Evolutionary conservation across 371 early-diverging fungal genomes (phyloP).

Genomic region (Funneliformis caledonium): DNA sequence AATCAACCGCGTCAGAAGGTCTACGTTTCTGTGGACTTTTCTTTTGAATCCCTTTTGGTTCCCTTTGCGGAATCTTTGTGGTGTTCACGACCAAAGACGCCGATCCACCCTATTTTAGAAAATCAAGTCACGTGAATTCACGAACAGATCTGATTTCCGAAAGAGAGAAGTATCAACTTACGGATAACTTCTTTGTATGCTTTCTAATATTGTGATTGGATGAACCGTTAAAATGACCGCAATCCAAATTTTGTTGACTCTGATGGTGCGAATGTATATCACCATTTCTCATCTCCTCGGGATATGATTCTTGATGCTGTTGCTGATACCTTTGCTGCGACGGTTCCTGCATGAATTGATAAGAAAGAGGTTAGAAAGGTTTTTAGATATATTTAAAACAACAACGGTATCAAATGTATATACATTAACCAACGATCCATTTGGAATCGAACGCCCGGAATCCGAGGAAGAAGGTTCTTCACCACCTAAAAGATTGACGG

Average conservation of each 20-base stretch:
- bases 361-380: too few species aligned
- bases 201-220: not conserved
- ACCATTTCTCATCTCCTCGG: slow-evolving; percentile 22
- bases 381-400: too few species aligned
- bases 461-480: slow-evolving; percentile 16
- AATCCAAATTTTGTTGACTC: not conserved
- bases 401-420: not conserved
- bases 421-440: not conserved
- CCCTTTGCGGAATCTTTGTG: not conserved
- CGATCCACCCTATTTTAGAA: not conserved
- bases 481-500: not conserved
- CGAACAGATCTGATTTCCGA: too few species aligned
- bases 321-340: not conserved
- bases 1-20: slow-evolving; percentile 25
- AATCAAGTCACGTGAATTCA: not conserved
- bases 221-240: not conserved
- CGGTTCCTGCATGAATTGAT: too few species aligned
- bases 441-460: not conserved
- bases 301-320: not conserved
- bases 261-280: not conserved
- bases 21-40: slow-evolving; percentile 29
- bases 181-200: not conserved
- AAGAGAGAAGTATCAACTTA: not conserved
- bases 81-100: not conserved
- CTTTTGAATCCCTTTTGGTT: not conserved